Conservation (phyloP, 2,329 filamentous ascomycete species). For the Aspergillus latus region DNA sequence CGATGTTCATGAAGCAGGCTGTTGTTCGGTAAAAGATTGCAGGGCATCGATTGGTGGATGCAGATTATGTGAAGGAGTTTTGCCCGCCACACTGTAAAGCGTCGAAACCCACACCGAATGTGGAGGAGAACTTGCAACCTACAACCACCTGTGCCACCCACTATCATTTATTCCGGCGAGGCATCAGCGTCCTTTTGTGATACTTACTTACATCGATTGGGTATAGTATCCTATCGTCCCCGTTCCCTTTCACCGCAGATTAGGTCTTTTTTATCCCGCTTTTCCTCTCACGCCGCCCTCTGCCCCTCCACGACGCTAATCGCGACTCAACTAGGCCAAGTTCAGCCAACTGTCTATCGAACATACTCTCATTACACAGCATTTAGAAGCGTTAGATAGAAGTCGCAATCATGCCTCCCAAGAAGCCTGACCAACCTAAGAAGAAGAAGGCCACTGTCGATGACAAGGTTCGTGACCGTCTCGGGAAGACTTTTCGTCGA, state of each 20-base stretch:
- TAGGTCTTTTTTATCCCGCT: slow-evolving; percentile 1
- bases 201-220: background rate
- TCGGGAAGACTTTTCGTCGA: slow-evolving; percentile 16
- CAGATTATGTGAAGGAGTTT: slow-evolving; percentile 11
- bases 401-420: slow-evolving; percentile 48
- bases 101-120: slow-evolving; percentile 30
- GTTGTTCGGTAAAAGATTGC: slow-evolving; percentile 1
- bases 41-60: slow-evolving; percentile 10
- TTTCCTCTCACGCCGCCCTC: slow-evolving; percentile 5
- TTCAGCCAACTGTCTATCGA: background rate
- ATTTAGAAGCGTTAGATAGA: slow-evolving; percentile 12
- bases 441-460: slow-evolving; percentile 62
- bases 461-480: slow-evolving; percentile 62
- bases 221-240: background rate
- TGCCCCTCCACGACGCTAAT: slow-evolving; percentile 11
- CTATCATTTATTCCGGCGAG: slow-evolving; percentile 8
- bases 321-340: slow-evolving; percentile 8
- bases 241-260: background rate
- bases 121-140: slow-evolving; percentile 28
- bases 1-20: background rate
- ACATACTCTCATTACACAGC: background rate
- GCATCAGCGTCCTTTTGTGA: slow-evolving; percentile 1
- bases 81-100: slow-evolving; percentile 12
- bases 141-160: slow-evolving; percentile 9
- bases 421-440: slow-evolving; percentile 47